phyloP scores from a whole-genome alignment of 2,329 filamentous ascomycete genomes.

The Zopfia rhizophila region DNA sequence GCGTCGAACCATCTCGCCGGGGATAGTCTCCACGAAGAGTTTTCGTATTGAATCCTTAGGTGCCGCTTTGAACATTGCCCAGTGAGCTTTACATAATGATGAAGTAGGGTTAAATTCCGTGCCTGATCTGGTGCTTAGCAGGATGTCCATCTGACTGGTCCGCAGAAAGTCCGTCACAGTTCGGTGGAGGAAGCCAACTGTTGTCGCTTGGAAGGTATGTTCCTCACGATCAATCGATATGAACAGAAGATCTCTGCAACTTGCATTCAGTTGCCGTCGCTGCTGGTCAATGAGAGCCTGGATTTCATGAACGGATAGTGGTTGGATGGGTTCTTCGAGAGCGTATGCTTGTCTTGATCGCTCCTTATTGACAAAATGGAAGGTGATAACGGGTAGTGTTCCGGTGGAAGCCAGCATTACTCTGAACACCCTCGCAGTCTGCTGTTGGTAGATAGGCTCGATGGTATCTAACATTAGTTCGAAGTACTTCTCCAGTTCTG shows the following conservation, averaged over 20 bases:
- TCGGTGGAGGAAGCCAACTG: slow-evolving; percentile 28
- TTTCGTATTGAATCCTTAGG: no score
- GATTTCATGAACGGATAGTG: background rate
- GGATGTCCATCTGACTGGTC: slow-evolving; percentile 8
- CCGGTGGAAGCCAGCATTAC: slow-evolving; percentile 4
- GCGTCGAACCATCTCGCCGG: background rate
- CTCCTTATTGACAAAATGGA: slow-evolving; percentile 18
- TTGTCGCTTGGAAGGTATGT: slow-evolving; percentile 12
- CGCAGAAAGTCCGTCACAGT: slow-evolving; percentile 30
- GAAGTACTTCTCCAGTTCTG: slow-evolving; percentile 19
- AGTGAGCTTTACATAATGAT: slow-evolving; percentile 12
- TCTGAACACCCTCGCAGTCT: slow-evolving; percentile 21
- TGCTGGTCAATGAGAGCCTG: slow-evolving; percentile 22
- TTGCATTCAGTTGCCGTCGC: no score
- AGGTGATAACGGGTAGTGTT: slow-evolving; percentile 19
- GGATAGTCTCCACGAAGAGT: no score
- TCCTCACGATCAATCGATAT: slow-evolving; percentile 17
- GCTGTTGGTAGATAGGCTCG: slow-evolving; percentile 7
- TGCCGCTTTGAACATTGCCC: slow-evolving; percentile 16
- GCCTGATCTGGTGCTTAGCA: slow-evolving; percentile 7
- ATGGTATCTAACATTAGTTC: slow-evolving; percentile 16
- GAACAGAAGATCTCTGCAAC: slow-evolving; percentile 33
- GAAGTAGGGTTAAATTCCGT: slow-evolving; percentile 10
- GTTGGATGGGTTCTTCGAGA: slow-evolving; percentile 1
- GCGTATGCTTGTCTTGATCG: slow-evolving; percentile 9